Conservation (phyloP, 306 rosid genomes). For the Dryas drummondii region DNA sequence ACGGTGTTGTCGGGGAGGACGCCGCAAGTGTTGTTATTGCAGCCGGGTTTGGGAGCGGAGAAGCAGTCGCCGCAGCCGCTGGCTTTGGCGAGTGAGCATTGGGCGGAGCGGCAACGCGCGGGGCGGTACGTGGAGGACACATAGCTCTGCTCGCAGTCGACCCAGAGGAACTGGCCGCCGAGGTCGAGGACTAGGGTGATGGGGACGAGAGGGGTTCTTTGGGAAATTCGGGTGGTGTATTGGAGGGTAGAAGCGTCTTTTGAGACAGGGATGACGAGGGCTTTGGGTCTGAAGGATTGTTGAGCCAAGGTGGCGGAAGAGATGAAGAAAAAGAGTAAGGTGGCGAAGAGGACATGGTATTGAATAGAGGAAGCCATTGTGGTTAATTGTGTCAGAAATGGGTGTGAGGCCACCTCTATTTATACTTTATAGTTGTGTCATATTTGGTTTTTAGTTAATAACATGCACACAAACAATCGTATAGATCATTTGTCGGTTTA, state of each 20-base stretch:
- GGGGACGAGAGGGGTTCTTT: constrained; percentile 51
- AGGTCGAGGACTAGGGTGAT: constrained; percentile 46
- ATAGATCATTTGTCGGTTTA: no score
- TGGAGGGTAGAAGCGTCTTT: constrained; percentile 48
- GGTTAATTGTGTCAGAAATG: background rate
- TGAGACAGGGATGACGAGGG: constrained; percentile 34
- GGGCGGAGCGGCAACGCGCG: constrained; percentile 47
- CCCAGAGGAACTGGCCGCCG: constrained; percentile 61
- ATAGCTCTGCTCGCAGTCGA: constrained; percentile 42
- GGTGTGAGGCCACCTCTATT: background rate
- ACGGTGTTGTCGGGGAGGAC: constrained; percentile 40
- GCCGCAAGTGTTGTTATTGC: constrained; percentile 67
- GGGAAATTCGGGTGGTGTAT: constrained; percentile 44
- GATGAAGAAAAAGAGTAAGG: constrained; percentile 14
- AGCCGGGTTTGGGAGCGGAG: constrained; percentile 51
- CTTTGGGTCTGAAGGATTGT: constrained; percentile 51
- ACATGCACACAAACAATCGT: background rate
- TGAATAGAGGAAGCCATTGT: constrained; percentile 5
- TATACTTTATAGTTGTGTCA: background rate
- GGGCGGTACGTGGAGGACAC: constrained; percentile 58
- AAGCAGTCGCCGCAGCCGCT: constrained; percentile 50
- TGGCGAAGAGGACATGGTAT: constrained; percentile 1
- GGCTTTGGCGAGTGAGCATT: constrained; percentile 55
- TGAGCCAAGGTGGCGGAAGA: constrained; percentile 32
- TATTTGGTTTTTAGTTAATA: background rate